Evolutionary conservation across 2,329 filamentous ascomycete species (phyloP).

Genomic region (Colletotrichum tamarilloi): DNA sequence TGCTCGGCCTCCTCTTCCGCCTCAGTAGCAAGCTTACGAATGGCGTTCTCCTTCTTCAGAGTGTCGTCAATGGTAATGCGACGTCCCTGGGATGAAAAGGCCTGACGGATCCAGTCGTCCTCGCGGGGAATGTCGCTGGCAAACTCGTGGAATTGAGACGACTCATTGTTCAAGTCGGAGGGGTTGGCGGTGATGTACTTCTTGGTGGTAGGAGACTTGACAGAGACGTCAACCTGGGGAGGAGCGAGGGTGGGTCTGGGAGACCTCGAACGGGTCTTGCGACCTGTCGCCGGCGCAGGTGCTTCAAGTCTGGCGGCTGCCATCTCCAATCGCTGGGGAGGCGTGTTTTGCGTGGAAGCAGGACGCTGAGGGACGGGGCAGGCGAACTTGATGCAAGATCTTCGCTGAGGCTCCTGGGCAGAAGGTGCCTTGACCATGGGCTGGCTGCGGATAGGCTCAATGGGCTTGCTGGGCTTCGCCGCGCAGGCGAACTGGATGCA

Average conservation of each 20-base stretch:
- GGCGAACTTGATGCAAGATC: conserved; percentile 79
- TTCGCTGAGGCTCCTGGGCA: conserved; percentile 57
- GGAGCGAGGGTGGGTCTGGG: conserved; percentile 41
- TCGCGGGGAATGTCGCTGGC: conserved; percentile 84
- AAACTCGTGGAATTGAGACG: conserved; percentile 87
- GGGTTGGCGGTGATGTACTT: conserved; percentile 64
- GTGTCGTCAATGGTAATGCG: conserved; percentile 92
- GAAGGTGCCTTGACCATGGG: conserved; percentile 47
- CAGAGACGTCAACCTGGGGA: conserved; percentile 51
- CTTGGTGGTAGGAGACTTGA: conserved; percentile 49
- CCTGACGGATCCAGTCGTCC: conserved; percentile 89
- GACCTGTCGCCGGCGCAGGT: conserved; percentile 37
- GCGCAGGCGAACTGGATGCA: conserved; percentile 94
- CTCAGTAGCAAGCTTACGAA: conserved; percentile 87
- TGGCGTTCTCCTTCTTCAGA: conserved; percentile 87
- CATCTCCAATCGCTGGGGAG: conserved; percentile 42
- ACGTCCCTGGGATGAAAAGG: conserved; percentile 69
- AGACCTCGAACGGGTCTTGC: conserved; percentile 42
- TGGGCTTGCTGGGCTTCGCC: conserved; percentile 57
- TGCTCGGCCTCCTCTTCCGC: conserved; percentile 88
- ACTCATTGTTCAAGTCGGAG: conserved; percentile 63
- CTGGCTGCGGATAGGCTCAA: conserved; percentile 43
- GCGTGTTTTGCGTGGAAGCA: conserved; percentile 52
- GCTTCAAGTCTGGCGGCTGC: conserved; percentile 21
- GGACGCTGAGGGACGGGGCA: conserved; percentile 66